Base-by-base conservation (phyloP, 1,284 basidiomycete species). In the Apiotrichum veenhuisii region DNA sequence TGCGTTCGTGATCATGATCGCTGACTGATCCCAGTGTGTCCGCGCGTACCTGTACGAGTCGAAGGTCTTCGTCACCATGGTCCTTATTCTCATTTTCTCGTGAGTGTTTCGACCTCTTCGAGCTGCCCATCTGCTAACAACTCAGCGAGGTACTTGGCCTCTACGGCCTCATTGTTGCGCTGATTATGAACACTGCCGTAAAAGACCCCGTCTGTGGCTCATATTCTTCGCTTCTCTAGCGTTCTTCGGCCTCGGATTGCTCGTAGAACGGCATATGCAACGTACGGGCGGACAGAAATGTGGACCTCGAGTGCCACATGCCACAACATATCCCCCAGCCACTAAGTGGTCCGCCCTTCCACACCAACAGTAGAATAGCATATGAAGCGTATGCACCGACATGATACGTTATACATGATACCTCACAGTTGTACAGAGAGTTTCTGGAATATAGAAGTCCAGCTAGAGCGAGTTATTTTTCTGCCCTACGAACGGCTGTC, bases 1-100 rank as follows among this genome's bases (percentile, higher is more conserved):
- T 92, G 67, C 61, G 87, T 73, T 18, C 30, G 36, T 34, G 23
- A 46, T n/a, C 41, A 52, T 53, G 14, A 30, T 30, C 12, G 2
- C 18, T 25, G 11, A 50, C 55, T 43, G 12, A 49, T 33, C 15
- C 23, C 64, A 80, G 77, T 82, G 80, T 58, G 80, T 82, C 14
- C 70, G 80, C 47, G 79, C 79, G 25, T 82, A 81, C 66, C 64
- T 81, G 23, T 76, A 83, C 70, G 83, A 84, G 72, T 80, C 79
- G 37, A 79, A 76, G 63, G 77, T 84, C 23, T 96, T 94, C 72
- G 92, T 97, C 40, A 82, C 86, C 20, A 84, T 96, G 81, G 80
- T 76, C n/a, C 66, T 75, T 18, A 74, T 76, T 50, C 76, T 79
- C 61, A 80, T 80, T 74, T 80, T 82, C 70, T 80, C 81, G 75